Conservation (phyloP, 345 rosid species). For the Heritiera littoralis region DNA sequence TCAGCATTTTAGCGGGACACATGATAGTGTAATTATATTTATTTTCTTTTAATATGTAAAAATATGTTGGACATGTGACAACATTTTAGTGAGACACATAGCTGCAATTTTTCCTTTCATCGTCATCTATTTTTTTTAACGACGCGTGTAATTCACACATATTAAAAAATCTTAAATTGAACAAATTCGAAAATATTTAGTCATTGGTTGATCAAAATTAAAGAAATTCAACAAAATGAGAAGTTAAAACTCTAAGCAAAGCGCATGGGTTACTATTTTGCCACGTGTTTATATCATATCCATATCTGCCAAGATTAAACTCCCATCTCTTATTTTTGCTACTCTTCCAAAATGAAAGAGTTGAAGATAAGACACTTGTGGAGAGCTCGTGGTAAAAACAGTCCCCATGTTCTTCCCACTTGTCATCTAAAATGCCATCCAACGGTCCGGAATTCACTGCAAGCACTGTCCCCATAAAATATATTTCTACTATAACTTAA, state of each 20-base stretch:
- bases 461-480: neutral
- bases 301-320: conserved; percentile 23
- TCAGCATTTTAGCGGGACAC: too few relatives aligned
- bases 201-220: too few relatives aligned
- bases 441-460: conserved; percentile 24
- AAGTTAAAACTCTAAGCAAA: neutral
- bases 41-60: too few relatives aligned
- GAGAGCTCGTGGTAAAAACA: conserved; percentile 51
- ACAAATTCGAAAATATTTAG: too few relatives aligned
- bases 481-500: neutral
- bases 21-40: too few relatives aligned
- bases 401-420: neutral
- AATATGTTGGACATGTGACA: too few relatives aligned
- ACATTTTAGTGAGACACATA: too few relatives aligned
- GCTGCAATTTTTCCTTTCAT: too few relatives aligned
- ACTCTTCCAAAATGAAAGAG: neutral
- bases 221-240: too few relatives aligned
- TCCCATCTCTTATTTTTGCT: conserved; percentile 13
- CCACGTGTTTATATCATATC: conserved; percentile 42
- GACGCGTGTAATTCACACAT: too few relatives aligned
- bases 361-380: conserved; percentile 61
- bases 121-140: too few relatives aligned
- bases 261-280: neutral
- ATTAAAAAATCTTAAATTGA: too few relatives aligned
- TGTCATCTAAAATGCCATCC: conserved; percentile 24